Evolutionary conservation across 129 eudicot species (phyloP), one percentile per base, ranked within the genome.

Genomic region (Centrapalus pauciflorus): DNA sequence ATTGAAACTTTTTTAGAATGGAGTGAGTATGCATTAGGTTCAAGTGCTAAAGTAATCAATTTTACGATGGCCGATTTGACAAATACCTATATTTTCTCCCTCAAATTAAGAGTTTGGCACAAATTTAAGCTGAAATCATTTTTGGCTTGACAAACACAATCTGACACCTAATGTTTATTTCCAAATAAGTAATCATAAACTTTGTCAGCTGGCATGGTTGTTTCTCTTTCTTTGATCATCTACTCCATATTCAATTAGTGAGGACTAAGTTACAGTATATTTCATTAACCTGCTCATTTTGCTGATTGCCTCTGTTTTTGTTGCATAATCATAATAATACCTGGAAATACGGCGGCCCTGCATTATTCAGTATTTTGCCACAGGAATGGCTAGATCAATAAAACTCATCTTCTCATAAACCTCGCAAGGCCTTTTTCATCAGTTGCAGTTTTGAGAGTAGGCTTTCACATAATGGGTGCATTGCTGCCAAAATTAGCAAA

Each of bases 301-400:
- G 67, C 23, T 17, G 30, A 26, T 25, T 32, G 10, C 4, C 4
- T 57, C 5, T 21, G 7, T 49, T 59, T 48, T 41, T 51, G 6
- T 67, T 32, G 16, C 46, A n/a, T 58, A 19, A 19, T 67, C 34
- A 10, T 35, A 46, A 7, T 43, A 41, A 55, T 60, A 46, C 32
- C 70, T 86, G 97, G 97, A 69, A 90, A 84, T 75, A 71, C 82
- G 66, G 95, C 86, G 70, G 87, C 86, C 19, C 57, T 90, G 78
- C 89, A 25, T 86, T 90, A 69, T 90, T 90, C 68, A 74, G 89
- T 49, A 90, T 86, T 67, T 95, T 90, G 72, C 97, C 97, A 33
- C 83, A 81, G 28, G 89, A 86, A 77, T 90, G 97, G 95, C 70
- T 90, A 8, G 95, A 86, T n/a, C n/a, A n/a, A n/a, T 64, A 89